phyloP scores from a whole-genome alignment of 306 rosid species.

The Castanospermum australe region DNA sequence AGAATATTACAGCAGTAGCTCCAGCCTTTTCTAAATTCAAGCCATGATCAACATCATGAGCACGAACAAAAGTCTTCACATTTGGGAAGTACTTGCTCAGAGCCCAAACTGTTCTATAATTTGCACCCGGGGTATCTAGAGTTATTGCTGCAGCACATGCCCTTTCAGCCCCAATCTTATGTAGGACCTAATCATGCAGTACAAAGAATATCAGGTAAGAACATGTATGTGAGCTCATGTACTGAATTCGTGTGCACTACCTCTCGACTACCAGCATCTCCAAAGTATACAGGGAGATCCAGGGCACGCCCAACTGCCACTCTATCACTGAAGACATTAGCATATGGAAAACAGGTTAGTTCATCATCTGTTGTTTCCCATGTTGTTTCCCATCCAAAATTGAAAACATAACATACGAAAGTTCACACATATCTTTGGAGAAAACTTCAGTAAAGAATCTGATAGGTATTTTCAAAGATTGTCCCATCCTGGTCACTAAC shows the following conservation, averaged over 20 bases:
- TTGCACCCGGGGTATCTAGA: slow-evolving; percentile 94
- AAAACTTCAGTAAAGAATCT: neutral
- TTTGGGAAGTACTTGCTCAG: slow-evolving; percentile 96
- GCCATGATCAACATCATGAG: slow-evolving; percentile 99
- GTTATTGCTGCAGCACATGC: slow-evolving; percentile 99
- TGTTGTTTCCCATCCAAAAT: slow-evolving; percentile 6
- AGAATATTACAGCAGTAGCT: slow-evolving; percentile 90
- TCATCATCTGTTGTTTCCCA: slow-evolving; percentile 15
- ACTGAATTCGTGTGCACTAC: slow-evolving; percentile 41
- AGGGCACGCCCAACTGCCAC: slow-evolving; percentile 92
- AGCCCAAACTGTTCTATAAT: slow-evolving; percentile 99
- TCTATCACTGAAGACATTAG: slow-evolving; percentile 72
- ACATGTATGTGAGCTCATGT: slow-evolving; percentile 2
- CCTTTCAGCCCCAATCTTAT: slow-evolving; percentile 95
- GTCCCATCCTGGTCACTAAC: slow-evolving; percentile 3
- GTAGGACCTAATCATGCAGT: slow-evolving; percentile 75
- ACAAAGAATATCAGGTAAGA: slow-evolving; percentile 35
- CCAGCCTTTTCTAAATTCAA: slow-evolving; percentile 99
- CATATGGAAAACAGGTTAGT: slow-evolving; percentile 25
- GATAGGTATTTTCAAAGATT: neutral
- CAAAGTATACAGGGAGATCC: slow-evolving; percentile 97
- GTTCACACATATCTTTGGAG: neutral
- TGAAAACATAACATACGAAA: neutral
- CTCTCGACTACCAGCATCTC: slow-evolving; percentile 99
- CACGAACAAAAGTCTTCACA: slow-evolving; percentile 98